Percentiles rank a stretch among this genome's conserved stretches.
These are phyloP conservation scores for Neocucurbitaria cava DNA, from an alignment of 2,329 filamentous ascomycete genomes.

Conservation along the genomic window DNA sequence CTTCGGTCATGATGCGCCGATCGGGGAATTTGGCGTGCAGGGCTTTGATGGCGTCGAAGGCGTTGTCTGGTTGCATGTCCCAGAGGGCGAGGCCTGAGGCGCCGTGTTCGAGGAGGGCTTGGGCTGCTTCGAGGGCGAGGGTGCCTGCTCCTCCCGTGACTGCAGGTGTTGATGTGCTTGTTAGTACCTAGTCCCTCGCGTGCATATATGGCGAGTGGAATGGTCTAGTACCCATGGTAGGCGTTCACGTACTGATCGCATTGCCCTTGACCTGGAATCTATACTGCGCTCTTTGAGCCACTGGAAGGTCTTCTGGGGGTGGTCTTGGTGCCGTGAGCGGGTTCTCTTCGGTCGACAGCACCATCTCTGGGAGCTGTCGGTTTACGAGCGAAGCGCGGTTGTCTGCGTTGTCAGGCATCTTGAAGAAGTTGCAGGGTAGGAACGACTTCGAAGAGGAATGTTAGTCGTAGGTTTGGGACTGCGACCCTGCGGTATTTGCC, in stretches of 20 bases:
- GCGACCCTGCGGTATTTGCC: neutral
- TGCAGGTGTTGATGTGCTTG: conserved; percentile 24
- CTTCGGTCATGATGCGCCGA: conserved; percentile 57
- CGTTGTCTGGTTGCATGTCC: conserved; percentile 60
- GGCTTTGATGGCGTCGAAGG: conserved; percentile 51
- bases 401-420: conserved; percentile 45
- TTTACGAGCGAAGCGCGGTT: conserved; percentile 54
- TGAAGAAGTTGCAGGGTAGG: conserved; percentile 4
- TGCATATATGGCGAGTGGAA: neutral
- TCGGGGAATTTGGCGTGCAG: conserved; percentile 64
- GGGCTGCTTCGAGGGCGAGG: conserved; percentile 64
- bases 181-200: neutral
- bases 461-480: neutral
- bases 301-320: conserved; percentile 51
- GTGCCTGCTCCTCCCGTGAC: conserved; percentile 73
- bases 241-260: conserved; percentile 55
- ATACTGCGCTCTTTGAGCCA: conserved; percentile 53
- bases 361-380: conserved; percentile 58
- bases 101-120: conserved; percentile 74
- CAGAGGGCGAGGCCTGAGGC: conserved; percentile 65
- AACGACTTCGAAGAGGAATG: neutral
- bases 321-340: conserved; percentile 52
- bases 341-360: conserved; percentile 55
- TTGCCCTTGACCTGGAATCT: conserved; percentile 62
- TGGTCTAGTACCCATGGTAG: conserved; percentile 16